Evolutionary conservation across 2,329 filamentous ascomycete species (phyloP), one percentile per base, ranked within the genome.

Genomic region (Thielaviopsis populi): DNA sequence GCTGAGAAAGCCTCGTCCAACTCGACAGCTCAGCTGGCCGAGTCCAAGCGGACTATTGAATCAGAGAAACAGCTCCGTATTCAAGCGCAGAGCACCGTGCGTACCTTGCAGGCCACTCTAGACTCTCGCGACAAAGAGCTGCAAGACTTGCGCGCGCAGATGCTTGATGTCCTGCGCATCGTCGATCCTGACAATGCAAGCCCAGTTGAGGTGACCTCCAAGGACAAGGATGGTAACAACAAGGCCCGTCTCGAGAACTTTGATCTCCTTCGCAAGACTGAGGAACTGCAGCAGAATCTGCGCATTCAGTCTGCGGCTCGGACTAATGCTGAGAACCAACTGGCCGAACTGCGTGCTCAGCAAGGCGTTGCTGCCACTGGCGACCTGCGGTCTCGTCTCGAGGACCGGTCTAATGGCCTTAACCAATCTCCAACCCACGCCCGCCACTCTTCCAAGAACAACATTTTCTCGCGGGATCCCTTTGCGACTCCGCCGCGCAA

Each of bases 1-100:
- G 92, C 91, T 3, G 92, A 97, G 74, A 95, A 96, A 73, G 82
- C 85, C 24, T 86, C 89, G 19, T 95, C 90, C 0, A 87, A 84
- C 42, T 82, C 87, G 66, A 89, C 86, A 6, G 83, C 88, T 24
- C 91, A 97, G 72, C 79, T 97, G 33, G 89, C 91, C 8, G 94
- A 97, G 72, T 85, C 85, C 15, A 95, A 96, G 70, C 84, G 91
- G 40, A 94, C 87, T 63, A 82, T 96, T 24, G 94, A 97, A 70
- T 91, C 91, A 1, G 92, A 97, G 74, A 82, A 88, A 59, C 91
- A 96, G 70, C 77, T 95, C 63, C 87, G 89, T 43, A 83, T 79
- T 1, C 92, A 96, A 72, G 89, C 91, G 11, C 91, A 97, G 72
- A 80, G 86, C 5, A 96, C 91, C 61, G 87, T 88, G 30, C 86